Evolutionary conservation across 2,329 filamentous ascomycete genomes (phyloP), one percentile per base, ranked within the genome.

Genomic region (Aspergillus hiratsukae): DNA sequence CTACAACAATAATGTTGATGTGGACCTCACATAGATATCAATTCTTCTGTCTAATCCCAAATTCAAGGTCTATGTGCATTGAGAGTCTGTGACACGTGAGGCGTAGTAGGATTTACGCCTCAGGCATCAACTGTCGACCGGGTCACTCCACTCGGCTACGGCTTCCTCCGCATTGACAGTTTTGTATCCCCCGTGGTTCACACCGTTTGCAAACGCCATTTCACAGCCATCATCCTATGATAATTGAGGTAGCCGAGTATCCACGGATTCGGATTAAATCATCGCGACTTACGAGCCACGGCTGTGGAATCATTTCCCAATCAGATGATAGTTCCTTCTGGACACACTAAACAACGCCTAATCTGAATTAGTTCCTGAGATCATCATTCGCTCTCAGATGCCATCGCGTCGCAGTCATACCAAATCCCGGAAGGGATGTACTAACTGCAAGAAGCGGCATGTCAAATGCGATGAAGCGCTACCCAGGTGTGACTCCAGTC

Each of bases 381-480:
- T 40, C 23, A 41, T 48, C 17, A 28, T 43, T 50, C 49, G 31
- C 31, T 52, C 52, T 59, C 57, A 52, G 43, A 70, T 70, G 68
- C 66, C 66, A 48, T 67, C 66, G 27, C 68, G 68, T 54, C 68
- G 68, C 59, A 69, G 65, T 35, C 72, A 75, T 59, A 74, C 70
- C 28, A 75, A 75, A 59, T 73, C 71, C 61, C 71, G 73, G 37
- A 72, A 71, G 62, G 72, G 72, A 40, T 75, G 72, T 55, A 62
- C 68, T 57, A 70, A 73, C 55, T 75, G 72, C 64, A 75, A 75
- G 58, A 65, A 69, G 56, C 64, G 72, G 54, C 71, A 74, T 58
- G 71, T 74, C 31, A 75, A 75, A 72, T 76, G 73, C 54, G 70
- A 75, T 52, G 73, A 76, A 58, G 61, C 57, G n/a, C 56, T 66